A percentile compares a stretch with the other conserved stretches of the same genome.
Conservation (phyloP, 768 basidiomycete genomes). For the Saitozyma sp. region DNA sequence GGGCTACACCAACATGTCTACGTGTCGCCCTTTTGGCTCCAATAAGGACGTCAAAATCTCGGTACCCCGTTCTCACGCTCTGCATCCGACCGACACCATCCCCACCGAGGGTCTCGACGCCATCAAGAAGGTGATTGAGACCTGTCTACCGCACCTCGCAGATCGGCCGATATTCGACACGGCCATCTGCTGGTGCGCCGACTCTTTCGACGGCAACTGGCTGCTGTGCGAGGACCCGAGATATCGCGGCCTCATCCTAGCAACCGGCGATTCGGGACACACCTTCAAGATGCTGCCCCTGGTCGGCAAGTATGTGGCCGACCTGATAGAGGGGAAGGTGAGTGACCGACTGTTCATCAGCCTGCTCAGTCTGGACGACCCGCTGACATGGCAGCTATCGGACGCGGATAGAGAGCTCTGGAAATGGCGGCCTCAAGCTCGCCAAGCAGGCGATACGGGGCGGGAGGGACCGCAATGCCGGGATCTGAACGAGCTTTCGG, state of each 20-base stretch:
- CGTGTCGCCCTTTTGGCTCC: slow-evolving; percentile 33
- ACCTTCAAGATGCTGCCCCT: slow-evolving; percentile 46
- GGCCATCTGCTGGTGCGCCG: slow-evolving; percentile 49
- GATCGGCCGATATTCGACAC: slow-evolving; percentile 21
- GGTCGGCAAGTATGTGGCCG: slow-evolving; percentile 42
- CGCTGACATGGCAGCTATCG: slow-evolving; percentile 8
- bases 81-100: slow-evolving; percentile 48
- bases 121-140: slow-evolving; percentile 37
- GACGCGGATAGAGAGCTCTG: slow-evolving; percentile 13
- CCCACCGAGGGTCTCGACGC: slow-evolving; percentile 34
- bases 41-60: slow-evolving; percentile 16
- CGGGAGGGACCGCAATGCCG: slow-evolving; percentile 22
- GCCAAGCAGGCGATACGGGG: slow-evolving; percentile 8
- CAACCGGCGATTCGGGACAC: slow-evolving; percentile 44
- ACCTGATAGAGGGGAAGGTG: slow-evolving; percentile 38
- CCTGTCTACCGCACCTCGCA: slow-evolving; percentile 34
- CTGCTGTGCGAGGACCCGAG: slow-evolving; percentile 44
- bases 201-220: slow-evolving; percentile 43
- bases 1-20: slow-evolving; percentile 37
- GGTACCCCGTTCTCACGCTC: slow-evolving; percentile 49
- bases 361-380: background rate
- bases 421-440: slow-evolving; percentile 33
- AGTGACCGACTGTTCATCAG: slow-evolving; percentile 3
- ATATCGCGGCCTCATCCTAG: slow-evolving; percentile 39
- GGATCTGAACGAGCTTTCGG: slow-evolving; percentile 34